phyloP scores from a whole-genome alignment of 345 rosid species.

The Zanthoxylum bungeanum region DNA sequence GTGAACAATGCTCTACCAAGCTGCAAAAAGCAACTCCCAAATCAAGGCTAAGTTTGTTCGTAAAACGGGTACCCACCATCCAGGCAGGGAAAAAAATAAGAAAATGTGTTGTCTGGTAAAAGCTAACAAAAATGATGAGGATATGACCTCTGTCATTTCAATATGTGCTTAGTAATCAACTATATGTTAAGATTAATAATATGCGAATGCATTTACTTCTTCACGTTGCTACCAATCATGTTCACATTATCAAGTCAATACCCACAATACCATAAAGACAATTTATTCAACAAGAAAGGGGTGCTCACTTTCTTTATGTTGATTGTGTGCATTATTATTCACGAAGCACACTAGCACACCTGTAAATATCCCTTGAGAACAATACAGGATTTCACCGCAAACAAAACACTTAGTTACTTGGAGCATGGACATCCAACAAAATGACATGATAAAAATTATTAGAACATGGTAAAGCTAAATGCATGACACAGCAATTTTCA shows the following conservation, averaged over 20 bases:
- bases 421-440: background rate
- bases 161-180: background rate
- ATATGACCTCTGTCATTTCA: background rate
- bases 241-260: conserved; percentile 5
- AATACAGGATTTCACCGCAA: background rate
- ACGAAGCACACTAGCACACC: background rate
- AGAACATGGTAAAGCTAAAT: background rate
- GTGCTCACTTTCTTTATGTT: background rate
- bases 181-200: background rate
- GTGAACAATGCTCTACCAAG: conserved; percentile 90
- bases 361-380: background rate
- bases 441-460: background rate
- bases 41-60: background rate
- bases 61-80: background rate
- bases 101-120: background rate
- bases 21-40: conserved; percentile 39
- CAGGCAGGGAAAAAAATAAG: background rate
- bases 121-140: background rate
- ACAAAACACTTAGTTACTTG: background rate
- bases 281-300: background rate
- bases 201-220: background rate
- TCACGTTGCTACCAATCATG: background rate
- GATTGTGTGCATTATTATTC: background rate
- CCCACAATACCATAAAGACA: background rate
- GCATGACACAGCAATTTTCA: background rate